These are phyloP conservation scores for Acanthamoeba royreba DNA, from an alignment of 208 protist genomes.

Conservation along the genomic window DNA sequence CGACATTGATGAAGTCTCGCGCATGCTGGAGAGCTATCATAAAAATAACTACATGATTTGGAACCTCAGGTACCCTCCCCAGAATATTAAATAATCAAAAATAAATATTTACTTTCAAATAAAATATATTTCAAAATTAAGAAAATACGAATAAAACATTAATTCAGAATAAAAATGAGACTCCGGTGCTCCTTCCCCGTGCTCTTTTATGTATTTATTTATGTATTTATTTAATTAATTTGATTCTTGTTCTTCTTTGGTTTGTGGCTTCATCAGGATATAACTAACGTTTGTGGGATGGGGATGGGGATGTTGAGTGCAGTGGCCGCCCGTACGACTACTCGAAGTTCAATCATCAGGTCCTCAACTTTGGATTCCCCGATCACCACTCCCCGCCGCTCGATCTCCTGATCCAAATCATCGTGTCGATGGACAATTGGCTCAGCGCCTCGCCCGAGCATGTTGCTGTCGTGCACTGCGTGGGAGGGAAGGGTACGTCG, in stretches of 20 bases:
- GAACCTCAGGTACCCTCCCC: constrained; percentile 23
- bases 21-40: constrained; percentile 57
- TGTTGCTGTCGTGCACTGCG: constrained; percentile 45
- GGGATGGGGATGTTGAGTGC: no score
- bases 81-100: no score
- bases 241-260: not conserved
- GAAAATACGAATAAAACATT: no score
- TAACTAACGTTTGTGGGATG: no score
- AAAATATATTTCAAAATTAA: no score
- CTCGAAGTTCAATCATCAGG: constrained; percentile 49
- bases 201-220: not conserved
- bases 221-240: not conserved
- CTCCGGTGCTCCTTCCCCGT: not conserved
- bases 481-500: not conserved
- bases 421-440: constrained; percentile 34
- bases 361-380: constrained; percentile 50
- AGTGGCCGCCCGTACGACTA: constrained; percentile 32
- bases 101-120: no score
- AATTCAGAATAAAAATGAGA: no score
- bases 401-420: constrained; percentile 39
- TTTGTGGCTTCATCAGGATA: not conserved
- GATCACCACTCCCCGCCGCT: constrained; percentile 56
- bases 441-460: not conserved
- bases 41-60: constrained; percentile 69
- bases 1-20: constrained; percentile 62